These are phyloP conservation scores for Suhomyces ambrosiae DNA, from an alignment of 1,139 yeast species.

Conservation along the genomic window DNA sequence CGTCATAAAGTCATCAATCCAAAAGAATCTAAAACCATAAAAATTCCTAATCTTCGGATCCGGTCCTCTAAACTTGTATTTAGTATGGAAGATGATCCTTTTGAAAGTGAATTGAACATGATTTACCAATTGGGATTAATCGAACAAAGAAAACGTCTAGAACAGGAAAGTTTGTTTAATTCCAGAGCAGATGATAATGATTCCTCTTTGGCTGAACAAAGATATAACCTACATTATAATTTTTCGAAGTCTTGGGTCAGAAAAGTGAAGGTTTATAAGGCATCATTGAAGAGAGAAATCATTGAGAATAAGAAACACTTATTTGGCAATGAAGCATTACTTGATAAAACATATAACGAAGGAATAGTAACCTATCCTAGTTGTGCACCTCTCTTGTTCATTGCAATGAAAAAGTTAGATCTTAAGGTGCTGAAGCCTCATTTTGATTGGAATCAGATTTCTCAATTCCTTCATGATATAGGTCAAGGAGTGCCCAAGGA, in stretches of 20 bases:
- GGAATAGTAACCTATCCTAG: constrained; percentile 59
- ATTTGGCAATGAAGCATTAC: constrained; percentile 44
- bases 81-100: constrained; percentile 78
- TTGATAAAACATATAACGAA: constrained; percentile 51
- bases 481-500: constrained; percentile 86
- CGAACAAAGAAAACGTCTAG: constrained; percentile 70
- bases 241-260: constrained; percentile 46
- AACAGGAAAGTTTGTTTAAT: constrained; percentile 59
- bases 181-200: constrained; percentile 22
- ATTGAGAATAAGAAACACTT: constrained; percentile 53
- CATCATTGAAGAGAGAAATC: constrained; percentile 47
- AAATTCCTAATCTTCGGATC: constrained; percentile 56
- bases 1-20: constrained; percentile 24
- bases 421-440: constrained; percentile 56
- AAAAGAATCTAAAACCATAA: constrained; percentile 43
- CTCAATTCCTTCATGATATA: constrained; percentile 62
- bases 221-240: constrained; percentile 15
- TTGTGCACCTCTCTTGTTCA: constrained; percentile 64
- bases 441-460: constrained; percentile 54
- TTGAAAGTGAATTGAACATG: constrained; percentile 75
- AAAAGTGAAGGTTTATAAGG: constrained; percentile 52
- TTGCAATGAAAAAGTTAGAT: constrained; percentile 60
- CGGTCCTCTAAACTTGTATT: constrained; percentile 51
- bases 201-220: constrained; percentile 10
- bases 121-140: constrained; percentile 73